These are phyloP conservation scores for Aspergillus ellipticus DNA, from an alignment of 495 filamentous ascomycete genomes.

Conservation along the genomic window DNA sequence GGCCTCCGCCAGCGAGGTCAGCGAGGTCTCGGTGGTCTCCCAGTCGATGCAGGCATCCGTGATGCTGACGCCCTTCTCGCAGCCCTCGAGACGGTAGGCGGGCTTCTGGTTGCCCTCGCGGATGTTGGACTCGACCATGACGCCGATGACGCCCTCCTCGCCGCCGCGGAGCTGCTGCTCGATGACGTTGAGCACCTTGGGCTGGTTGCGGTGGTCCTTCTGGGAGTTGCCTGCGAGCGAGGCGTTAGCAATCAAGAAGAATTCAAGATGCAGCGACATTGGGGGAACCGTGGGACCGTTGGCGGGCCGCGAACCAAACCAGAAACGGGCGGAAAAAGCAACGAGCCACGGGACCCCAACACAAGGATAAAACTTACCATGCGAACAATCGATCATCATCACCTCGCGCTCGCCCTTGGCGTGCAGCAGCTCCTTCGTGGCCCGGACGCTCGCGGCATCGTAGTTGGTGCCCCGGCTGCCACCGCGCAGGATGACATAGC, in stretches of 20 bases:
- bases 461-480: slow-evolving; percentile 83
- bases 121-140: slow-evolving; percentile 93
- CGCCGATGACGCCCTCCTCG: slow-evolving; percentile 76
- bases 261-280: too few species aligned
- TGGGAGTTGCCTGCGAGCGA: slow-evolving; percentile 31
- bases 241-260: background rate
- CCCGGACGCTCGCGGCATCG: slow-evolving; percentile 68
- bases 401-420: slow-evolving; percentile 75
- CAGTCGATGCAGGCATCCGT: slow-evolving; percentile 90
- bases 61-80: slow-evolving; percentile 85
- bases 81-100: slow-evolving; percentile 60
- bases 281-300: too few species aligned
- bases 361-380: slow-evolving; percentile 37
- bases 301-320: too few species aligned
- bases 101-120: slow-evolving; percentile 84
- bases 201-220: slow-evolving; percentile 67
- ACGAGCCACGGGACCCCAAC: background rate
- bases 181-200: slow-evolving; percentile 71
- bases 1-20: slow-evolving; percentile 4
- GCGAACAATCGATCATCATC: slow-evolving; percentile 91
- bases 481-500: slow-evolving; percentile 83
- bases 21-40: slow-evolving; percentile 57
- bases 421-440: slow-evolving; percentile 64
- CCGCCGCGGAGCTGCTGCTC: slow-evolving; percentile 74
- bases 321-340: too few species aligned